phyloP scores from a whole-genome alignment of 208 protist genomes.

The Leishmania martiniquensis region DNA sequence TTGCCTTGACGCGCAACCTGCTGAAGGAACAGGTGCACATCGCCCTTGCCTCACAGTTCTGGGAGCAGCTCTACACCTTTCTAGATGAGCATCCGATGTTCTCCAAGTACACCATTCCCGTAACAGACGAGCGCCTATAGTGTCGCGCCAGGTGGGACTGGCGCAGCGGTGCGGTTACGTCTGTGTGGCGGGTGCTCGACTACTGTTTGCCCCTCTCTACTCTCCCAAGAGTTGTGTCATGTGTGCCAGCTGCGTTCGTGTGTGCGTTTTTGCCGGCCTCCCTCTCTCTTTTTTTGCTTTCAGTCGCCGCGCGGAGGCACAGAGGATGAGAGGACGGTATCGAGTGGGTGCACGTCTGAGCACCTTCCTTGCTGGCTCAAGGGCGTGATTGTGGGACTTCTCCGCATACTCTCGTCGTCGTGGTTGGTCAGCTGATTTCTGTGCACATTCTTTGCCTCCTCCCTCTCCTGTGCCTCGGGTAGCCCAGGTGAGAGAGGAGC shows the following conservation, averaged over 20 bases:
- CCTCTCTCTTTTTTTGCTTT: not conserved
- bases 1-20: constrained; percentile 69
- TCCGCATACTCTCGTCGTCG: not conserved
- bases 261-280: not conserved
- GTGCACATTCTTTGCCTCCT: not conserved
- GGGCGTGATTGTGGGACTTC: not conserved
- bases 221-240: too few species aligned
- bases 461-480: not conserved
- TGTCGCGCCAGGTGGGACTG: not conserved
- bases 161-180: not conserved
- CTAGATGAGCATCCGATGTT: constrained; percentile 83
- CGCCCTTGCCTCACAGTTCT: constrained; percentile 72
- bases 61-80: constrained; percentile 85
- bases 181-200: too few species aligned
- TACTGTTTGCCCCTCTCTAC: too few species aligned
- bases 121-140: constrained; percentile 39
- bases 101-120: constrained; percentile 64
- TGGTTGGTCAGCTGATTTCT: not conserved
- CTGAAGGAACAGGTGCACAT: constrained; percentile 85
- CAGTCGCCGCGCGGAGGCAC: not conserved
- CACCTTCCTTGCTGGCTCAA: not conserved
- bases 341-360: not conserved
- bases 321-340: not conserved
- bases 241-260: not conserved
- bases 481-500: not conserved